Evolutionary conservation across 1,284 basidiomycete genomes (phyloP).

Genomic region (Tilletia horrida): DNA sequence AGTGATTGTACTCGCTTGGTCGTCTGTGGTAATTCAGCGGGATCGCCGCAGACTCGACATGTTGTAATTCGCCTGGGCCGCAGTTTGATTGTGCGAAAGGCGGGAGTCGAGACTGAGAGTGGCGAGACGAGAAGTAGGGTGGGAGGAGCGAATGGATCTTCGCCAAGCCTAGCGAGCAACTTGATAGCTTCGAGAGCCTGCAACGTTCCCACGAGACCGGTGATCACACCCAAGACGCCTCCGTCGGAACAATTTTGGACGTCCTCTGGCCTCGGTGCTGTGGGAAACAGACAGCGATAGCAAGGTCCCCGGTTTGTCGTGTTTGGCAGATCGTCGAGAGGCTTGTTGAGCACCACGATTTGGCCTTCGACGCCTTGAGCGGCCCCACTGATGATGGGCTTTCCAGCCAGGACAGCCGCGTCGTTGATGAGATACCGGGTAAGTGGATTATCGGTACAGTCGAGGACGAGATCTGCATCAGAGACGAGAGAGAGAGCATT

Average conservation of each 20-base stretch:
- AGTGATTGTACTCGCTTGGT: slow-evolving; percentile 34
- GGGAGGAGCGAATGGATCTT: slow-evolving; percentile 46
- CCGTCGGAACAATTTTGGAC: slow-evolving; percentile 74
- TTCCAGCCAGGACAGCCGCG: slow-evolving; percentile 68
- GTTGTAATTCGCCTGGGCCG: slow-evolving; percentile 56
- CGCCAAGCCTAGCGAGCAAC: slow-evolving; percentile 45
- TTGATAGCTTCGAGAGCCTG: slow-evolving; percentile 89
- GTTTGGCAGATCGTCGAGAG: slow-evolving; percentile 19
- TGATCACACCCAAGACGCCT: slow-evolving; percentile 84
- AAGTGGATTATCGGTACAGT: slow-evolving; percentile 90
- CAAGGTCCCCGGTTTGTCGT: slow-evolving; percentile 68
- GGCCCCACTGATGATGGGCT: slow-evolving; percentile 85
- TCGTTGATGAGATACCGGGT: slow-evolving; percentile 95
- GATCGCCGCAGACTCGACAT: slow-evolving; percentile 47
- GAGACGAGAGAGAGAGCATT: slow-evolving; percentile 39
- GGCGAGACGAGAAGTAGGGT: slow-evolving; percentile 72
- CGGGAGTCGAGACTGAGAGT: slow-evolving; percentile 61
- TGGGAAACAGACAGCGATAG: slow-evolving; percentile 88
- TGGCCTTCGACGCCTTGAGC: slow-evolving; percentile 90
- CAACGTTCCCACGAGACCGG: slow-evolving; percentile 83
- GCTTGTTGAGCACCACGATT: slow-evolving; percentile 58
- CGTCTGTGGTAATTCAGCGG: slow-evolving; percentile 19
- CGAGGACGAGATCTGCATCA: slow-evolving; percentile 69
- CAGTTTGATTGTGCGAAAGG: slow-evolving; percentile 78
- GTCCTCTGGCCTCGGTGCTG: slow-evolving; percentile 45